Evolutionary conservation across 2,329 filamentous ascomycete genomes (phyloP), one percentile per base, ranked within the genome.

Genomic region (Paradendryphiella salina): DNA sequence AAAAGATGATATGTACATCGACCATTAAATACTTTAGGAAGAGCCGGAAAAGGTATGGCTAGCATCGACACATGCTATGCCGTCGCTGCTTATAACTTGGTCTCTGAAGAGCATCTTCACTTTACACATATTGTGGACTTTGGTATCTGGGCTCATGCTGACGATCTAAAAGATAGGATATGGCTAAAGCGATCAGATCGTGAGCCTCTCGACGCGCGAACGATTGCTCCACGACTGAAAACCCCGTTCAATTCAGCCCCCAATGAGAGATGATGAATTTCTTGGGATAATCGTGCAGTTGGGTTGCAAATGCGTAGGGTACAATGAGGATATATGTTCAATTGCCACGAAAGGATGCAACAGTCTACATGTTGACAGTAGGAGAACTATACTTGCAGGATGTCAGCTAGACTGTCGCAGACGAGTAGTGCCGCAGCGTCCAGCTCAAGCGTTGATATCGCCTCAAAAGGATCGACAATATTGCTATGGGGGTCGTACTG

Each of bases 1-100:
- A 54, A 66, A 59, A 52, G 68, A 71, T 71, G 68, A 71, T 49
- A 66, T 54, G 46, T 61, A 62, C 62, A 69, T 68, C 64, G 67
- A 70, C 68, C 69, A 69, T 69, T 58, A 66, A 57, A 61, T 64
- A 63, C 60, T 70, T 69, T 77, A 79, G 77, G 77, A 79, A 79
- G 77, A 79, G 77, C 77, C 77, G 77, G 74, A 79, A 77, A 76
- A 79, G 76, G 75, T 72, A 77, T 73, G 73, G 73, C 73, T 72
- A 71, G 75, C 71, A 77, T 77, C 75, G 75, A 73, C 75, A 77
- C 67, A 77, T 77, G 70, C 70, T 72, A 67, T 69, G 73, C 71
- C 65, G 75, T 77, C 76, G 76, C 71, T 79, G 76, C 76, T 79
- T 79, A 79, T 73, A 76, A 72, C 59, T 66, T 68, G 75, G 74